Evolutionary conservation across 2,329 filamentous ascomycete genomes (phyloP).

Genomic region (Pseudopithomyces chartarum): DNA sequence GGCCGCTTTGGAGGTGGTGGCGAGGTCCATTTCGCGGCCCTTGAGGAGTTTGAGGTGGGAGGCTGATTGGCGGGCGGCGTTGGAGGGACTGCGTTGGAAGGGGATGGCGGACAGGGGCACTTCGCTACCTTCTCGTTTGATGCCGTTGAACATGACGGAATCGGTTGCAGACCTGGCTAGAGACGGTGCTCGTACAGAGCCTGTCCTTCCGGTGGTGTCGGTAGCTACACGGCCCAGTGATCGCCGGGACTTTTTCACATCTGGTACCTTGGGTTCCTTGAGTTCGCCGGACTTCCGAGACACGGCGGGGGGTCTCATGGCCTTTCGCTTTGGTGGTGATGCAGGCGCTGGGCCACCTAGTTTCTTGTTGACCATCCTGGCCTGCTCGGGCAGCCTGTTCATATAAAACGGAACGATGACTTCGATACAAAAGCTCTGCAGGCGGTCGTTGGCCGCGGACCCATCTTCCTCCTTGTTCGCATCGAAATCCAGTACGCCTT

Average conservation of each 20-base stretch:
- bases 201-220: constrained; percentile 58
- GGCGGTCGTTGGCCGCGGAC: constrained; percentile 58
- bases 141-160: constrained; percentile 59
- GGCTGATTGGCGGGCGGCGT: constrained; percentile 42
- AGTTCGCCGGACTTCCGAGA: constrained; percentile 47
- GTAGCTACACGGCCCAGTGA: constrained; percentile 67
- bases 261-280: constrained; percentile 45
- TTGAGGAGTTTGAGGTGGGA: constrained; percentile 53
- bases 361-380: constrained; percentile 73
- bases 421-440: constrained; percentile 79
- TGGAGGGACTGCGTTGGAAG: constrained; percentile 52
- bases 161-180: constrained; percentile 72
- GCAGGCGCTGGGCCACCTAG: constrained; percentile 72
- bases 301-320: constrained; percentile 44
- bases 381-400: constrained; percentile 73
- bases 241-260: constrained; percentile 50
- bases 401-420: constrained; percentile 84
- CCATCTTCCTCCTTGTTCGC: constrained; percentile 26
- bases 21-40: constrained; percentile 60
- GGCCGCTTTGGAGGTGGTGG: constrained; percentile 57
- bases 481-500: constrained; percentile 50
- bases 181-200: constrained; percentile 61
- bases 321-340: constrained; percentile 59
- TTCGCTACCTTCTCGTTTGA: constrained; percentile 74
- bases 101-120: constrained; percentile 57